Percentiles rank a stretch among this genome's conserved stretches.
Conservation (phyloP, 345 rosid genomes). For the Lenwebbia sp. region DNA sequence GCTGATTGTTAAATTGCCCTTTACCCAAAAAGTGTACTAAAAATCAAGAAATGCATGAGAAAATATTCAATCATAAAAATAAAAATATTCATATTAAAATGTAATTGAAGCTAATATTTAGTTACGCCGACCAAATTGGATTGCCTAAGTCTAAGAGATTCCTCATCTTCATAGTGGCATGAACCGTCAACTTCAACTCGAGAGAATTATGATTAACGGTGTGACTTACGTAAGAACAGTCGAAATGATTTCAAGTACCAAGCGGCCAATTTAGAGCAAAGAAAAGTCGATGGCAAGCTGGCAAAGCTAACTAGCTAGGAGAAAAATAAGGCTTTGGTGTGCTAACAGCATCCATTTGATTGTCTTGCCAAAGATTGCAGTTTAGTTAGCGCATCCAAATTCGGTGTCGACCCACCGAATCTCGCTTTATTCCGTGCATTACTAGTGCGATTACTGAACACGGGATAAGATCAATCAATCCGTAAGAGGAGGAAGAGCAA, state of each 20-base stretch:
- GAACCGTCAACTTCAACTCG: rapidly evolving
- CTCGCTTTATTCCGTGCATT: not conserved
- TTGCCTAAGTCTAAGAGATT: not conserved
- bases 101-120: not conserved
- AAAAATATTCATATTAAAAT: not conserved
- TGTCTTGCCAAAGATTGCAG: not conserved
- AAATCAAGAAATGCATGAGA: not conserved
- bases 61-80: not conserved
- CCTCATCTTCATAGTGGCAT: not conserved
- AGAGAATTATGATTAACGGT: not conserved
- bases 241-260: no score
- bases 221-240: not conserved
- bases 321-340: not conserved
- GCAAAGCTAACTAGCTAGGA: not conserved
- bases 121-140: not conserved
- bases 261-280: not conserved
- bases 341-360: rapidly evolving
- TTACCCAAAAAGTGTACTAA: no score
- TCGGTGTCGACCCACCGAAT: rapidly evolving
- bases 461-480: not conserved
- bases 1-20: not conserved
- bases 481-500: not conserved
- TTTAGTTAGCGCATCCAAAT: not conserved
- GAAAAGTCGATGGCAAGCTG: not conserved
- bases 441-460: rapidly evolving